phyloP scores from a whole-genome alignment of 305 asterid species.

The Salvia sclarea region DNA sequence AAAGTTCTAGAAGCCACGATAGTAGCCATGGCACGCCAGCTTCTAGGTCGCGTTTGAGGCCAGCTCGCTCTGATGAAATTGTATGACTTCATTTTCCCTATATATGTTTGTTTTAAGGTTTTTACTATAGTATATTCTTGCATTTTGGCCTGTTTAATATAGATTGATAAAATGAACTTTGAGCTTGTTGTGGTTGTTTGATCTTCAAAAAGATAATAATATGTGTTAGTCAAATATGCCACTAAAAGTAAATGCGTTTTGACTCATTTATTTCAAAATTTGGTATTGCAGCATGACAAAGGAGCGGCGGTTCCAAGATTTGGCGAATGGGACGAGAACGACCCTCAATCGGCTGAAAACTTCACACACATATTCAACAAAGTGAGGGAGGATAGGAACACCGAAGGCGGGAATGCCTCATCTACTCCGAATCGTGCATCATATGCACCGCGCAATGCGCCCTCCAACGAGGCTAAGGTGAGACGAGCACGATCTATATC shows the following conservation, averaged over 20 bases:
- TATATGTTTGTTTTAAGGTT: background rate
- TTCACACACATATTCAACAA: conserved; percentile 55
- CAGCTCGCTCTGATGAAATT: conserved; percentile 36
- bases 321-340: conserved; percentile 63
- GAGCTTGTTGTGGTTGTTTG: too few relatives aligned
- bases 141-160: background rate
- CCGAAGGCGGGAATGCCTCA: conserved; percentile 30
- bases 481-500: background rate
- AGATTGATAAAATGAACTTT: too few relatives aligned
- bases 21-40: conserved; percentile 41
- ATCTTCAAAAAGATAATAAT: too few relatives aligned
- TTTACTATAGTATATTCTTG: too few relatives aligned
- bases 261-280: too few relatives aligned
- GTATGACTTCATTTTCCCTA: conserved; percentile 32
- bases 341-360: conserved; percentile 60
- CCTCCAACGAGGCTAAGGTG: conserved; percentile 42
- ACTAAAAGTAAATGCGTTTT: background rate
- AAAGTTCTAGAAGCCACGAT: conserved; percentile 41
- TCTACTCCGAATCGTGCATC: conserved; percentile 43
- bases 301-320: conserved; percentile 65
- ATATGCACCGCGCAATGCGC: conserved; percentile 7
- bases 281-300: conserved; percentile 42
- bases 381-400: conserved; percentile 50
- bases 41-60: conserved; percentile 42
- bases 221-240: background rate